Evolutionary conservation across 129 eudicot genomes (phyloP), one percentile per base, ranked within the genome.

Genomic region (Flaveria linearis): DNA sequence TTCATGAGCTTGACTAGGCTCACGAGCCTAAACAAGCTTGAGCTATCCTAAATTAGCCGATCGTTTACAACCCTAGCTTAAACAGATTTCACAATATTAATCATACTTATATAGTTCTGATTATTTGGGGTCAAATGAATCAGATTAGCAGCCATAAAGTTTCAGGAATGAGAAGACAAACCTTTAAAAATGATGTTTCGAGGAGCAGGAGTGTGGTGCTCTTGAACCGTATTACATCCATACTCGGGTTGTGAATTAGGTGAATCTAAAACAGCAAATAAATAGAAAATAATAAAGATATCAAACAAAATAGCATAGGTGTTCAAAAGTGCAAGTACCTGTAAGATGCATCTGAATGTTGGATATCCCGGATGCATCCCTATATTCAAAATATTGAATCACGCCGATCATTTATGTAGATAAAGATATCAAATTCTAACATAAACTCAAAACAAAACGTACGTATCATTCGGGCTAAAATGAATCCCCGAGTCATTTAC

Each of bases 141-240:
- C 36, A 30, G 36, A 30, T 30, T 30, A 30, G 36, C 36, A 30
- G 36, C 36, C 36, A 52, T 52, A 7, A 52, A 20, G 8, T 16
- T 33, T 30, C 18, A 46, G 17, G 20, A 66, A 69, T 45, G 25
- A 69, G 60, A 47, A 61, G 56, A 50, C 72, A 49, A 80, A 88
- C 97, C 97, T 88, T 88, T 93, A 45, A 93, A 85, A 69, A 90
- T 82, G 62, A 90, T 84, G 47, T 87, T 88, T 51, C 70, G 81
- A 68, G 86, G 85, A 68, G 85, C 82, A 16, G 75, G 80, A 51
- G 89, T 73, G 36, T 17, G 81, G 39, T 53, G 78, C 41, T 78
- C 81, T 80, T 72, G 85, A 66, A 82, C 85, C 56, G 56, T 68
- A 77, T 49, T 74, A 60, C 79, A 55, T 64, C 75, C 83, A 70